Evolutionary conservation across 495 filamentous ascomycete species (phyloP), one percentile per base, ranked within the genome.

Genomic region (Lichenothelia convexa): DNA sequence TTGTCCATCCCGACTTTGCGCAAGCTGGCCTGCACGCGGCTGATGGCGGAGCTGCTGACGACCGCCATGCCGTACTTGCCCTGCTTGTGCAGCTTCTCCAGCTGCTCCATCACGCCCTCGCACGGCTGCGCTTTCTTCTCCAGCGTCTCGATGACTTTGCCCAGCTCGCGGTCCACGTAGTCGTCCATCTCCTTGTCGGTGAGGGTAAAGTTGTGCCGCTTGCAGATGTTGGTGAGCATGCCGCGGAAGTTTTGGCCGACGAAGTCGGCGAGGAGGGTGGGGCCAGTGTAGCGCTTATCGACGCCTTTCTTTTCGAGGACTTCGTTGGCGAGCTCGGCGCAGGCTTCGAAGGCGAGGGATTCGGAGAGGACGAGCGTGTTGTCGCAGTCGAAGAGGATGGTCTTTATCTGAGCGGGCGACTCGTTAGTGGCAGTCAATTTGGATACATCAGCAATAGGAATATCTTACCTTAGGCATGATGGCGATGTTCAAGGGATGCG

Each of bases 181-280:
- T 46, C 53, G 50, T 89, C 74, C 16, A 87, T 56, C 50, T 92
- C 79, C 2, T 68, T 73, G 17, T 63, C 51, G 3, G 55, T 45
- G 58, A 93, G 64, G 23, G 65, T 58, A 58, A 92, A 85, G 45
- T 63, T 59, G 64, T 75, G 78, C 57, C 82, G 85, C 54, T 70
- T 61, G 58, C 81, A 74, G 37, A 93, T 69, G 41, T 69, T 72
- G 30, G 64, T 42, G 58, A 81, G 67, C 84, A 93, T 92, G 53
- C 83, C 81, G 45, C 85, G 84, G 70, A 94, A 94, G 67, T 93
- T 93, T 55, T 87, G 80, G 47, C 86, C 86, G 54, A 93, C 86
- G 50, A 93, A 94, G 60, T 92, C 82, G 42, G 65, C 57, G 58
- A 93, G 75, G 29, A 94, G 78, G 51, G 71, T 56, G 8, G 71